Base-by-base conservation (phyloP, 2,329 filamentous ascomycete genomes). In the Tolypocladium paradoxum region DNA sequence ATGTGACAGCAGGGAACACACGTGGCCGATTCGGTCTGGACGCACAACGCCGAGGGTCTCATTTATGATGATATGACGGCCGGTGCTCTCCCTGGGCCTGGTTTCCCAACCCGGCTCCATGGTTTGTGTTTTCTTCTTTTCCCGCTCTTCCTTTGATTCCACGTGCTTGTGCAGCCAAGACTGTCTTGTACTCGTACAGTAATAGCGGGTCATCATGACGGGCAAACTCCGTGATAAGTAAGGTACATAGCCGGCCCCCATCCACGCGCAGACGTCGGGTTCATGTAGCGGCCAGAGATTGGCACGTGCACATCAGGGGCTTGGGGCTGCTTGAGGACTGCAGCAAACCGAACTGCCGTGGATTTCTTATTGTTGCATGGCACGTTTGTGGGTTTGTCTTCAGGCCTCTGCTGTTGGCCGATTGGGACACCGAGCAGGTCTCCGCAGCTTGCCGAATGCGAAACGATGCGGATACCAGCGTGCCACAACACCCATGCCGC, bases 1-100 rank as follows among this genome's bases (percentile, higher is more conserved):
- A 12, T 16, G 43, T 29, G 43, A 46, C 49, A 22, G 43, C 51
- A 43, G 51, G 51, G 51, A 49, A 35, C 46, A 27, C 51, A 53
- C 47, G 47, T 53, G 51, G 51, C 51, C n/a, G 18, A 45, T 51
- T 45, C 38, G 49, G 35, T 24, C 20, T 37, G 34, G 48, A 37
- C 20, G 43, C 24, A 29, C 22, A 24, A 31, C 24, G 27, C 20
- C n/a, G 20, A 29, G 2, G 14, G 16, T 46, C 47, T 49, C 31
- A 49, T 36, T 36, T 49, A 20, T 29, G 43, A 45, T 45, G 24
- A 45, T 29, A 29, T 24, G 40, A 45, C 43, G 27, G 43, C 43
- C 43, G 43, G 31, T 27, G 16, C 43, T 20, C 27, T 31, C 6
- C 4, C 8, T 7, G 29, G 29, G 29, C 29, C 29, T 7, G 6